Conservation (phyloP, 1,284 basidiomycete genomes). For the Albatrellus sp. region DNA sequence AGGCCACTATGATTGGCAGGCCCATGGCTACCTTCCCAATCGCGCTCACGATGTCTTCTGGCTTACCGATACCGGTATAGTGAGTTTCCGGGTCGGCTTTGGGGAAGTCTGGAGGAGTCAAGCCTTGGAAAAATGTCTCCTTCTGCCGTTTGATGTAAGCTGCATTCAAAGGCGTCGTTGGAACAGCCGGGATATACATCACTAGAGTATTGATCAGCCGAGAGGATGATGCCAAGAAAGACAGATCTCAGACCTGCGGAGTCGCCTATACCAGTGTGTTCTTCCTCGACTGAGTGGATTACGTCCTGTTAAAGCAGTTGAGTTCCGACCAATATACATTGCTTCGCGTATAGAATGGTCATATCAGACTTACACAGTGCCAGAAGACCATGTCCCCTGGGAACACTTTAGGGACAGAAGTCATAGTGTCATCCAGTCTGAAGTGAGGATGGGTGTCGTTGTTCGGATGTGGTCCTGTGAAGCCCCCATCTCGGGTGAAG, state of each 20-base stretch:
- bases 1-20: constrained; percentile 20
- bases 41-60: constrained; percentile 32
- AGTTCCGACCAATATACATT: too few species aligned
- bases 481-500: constrained; percentile 28
- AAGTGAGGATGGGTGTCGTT: constrained; percentile 54
- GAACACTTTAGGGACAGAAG: constrained; percentile 56
- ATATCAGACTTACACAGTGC: constrained; percentile 45
- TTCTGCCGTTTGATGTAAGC: constrained; percentile 55
- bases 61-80: constrained; percentile 38
- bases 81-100: constrained; percentile 42
- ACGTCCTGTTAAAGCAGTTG: constrained; percentile 35
- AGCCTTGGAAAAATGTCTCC: constrained; percentile 43
- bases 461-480: constrained; percentile 39
- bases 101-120: constrained; percentile 67
- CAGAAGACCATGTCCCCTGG: constrained; percentile 84
- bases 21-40: constrained; percentile 48
- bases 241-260: constrained; percentile 42
- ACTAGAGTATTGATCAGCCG: constrained; percentile 23
- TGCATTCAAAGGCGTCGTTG: constrained; percentile 52
- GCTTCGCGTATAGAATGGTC: too few species aligned
- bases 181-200: constrained; percentile 77
- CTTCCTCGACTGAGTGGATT: constrained; percentile 68
- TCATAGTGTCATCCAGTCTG: constrained; percentile 59
- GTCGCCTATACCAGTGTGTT: constrained; percentile 57
- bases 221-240: not conserved